These are phyloP conservation scores for Saccharomycopsis fibuligera DNA, from an alignment of 805 yeast genomes.

Conservation along the genomic window DNA sequence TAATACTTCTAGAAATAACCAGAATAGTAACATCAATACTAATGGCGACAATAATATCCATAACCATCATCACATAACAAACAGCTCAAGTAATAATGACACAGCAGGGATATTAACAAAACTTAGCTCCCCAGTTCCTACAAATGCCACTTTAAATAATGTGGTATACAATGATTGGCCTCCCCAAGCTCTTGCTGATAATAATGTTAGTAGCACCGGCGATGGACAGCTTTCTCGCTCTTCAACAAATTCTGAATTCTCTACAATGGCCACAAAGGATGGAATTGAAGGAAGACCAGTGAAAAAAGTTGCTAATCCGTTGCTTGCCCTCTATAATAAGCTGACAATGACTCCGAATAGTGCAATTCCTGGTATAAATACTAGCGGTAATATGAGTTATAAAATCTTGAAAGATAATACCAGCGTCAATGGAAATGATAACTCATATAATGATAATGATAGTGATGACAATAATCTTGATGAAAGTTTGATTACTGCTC, in stretches of 20 bases:
- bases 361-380: no score
- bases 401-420: no score
- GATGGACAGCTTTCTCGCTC: conserved; percentile 11
- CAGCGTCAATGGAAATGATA: no score
- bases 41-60: not conserved
- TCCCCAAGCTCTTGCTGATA: not conserved
- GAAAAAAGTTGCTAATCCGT: no score
- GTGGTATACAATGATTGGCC: conserved; percentile 8
- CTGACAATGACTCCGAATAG: no score
- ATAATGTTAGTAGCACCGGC: not conserved
- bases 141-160: not conserved
- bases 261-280: conserved; percentile 16
- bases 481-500: no score
- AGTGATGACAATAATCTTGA: no score
- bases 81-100: not conserved
- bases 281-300: conserved; percentile 11
- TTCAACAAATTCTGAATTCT: conserved; percentile 16
- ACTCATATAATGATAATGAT: no score
- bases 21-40: not conserved
- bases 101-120: not conserved
- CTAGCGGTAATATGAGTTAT: no score
- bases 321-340: no score
- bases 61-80: not conserved
- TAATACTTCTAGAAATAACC: not conserved
- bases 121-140: not conserved